Base-by-base conservation (phyloP, 495 filamentous ascomycete species). In the Hyaloscypha finlandica region DNA sequence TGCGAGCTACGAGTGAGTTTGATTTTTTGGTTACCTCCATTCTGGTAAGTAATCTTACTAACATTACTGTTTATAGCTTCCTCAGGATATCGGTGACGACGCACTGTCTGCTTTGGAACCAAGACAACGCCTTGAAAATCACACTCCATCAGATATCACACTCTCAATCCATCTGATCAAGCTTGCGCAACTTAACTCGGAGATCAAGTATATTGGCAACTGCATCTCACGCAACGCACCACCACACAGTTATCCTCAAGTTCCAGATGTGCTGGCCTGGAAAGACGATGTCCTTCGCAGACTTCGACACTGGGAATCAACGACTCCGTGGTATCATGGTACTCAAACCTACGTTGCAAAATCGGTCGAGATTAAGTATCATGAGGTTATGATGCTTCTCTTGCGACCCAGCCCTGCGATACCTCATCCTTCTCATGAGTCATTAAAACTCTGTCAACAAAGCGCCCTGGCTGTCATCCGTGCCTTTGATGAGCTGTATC, bases 141-240 rank as follows among this genome's bases (percentile, higher is more conserved):
- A 48, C 9, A n/a, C 73, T 3, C 65, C 71, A 6, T 77, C 79
- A 19, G 77, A 80, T 61, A 80, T 82, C 52, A 75, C 77, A 4
- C 76, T 73, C 59, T 77, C 79, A 0, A 80, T 81, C 37, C 80
- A 80, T 59, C 66, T 83, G 0, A 81, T 81, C 70, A 77, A 74
- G 57, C 66, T 82, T 1, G 75, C 81, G 4, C 70, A 73, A 16
- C 62, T 82, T 20, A 81, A 82, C 59, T 83, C 80, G 1, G 80
- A 81, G 61, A 83, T 82, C 39, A 83, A 83, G 72, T 83, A 82
- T 61, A 70, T 82, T 53, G 78, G 80, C 74, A 78, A 82, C 55
- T 80, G 79, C 61, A 74, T 82, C 56, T 75, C 73, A 64, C 74
- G 77, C 45, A 75, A 77, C 14, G 65, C 71, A 8, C 79, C 79